Percentiles rank a stretch among this genome's conserved stretches.
Evolutionary conservation across 1,139 yeast species (phyloP).

Genomic region (Suhomyces anneliseae): DNA sequence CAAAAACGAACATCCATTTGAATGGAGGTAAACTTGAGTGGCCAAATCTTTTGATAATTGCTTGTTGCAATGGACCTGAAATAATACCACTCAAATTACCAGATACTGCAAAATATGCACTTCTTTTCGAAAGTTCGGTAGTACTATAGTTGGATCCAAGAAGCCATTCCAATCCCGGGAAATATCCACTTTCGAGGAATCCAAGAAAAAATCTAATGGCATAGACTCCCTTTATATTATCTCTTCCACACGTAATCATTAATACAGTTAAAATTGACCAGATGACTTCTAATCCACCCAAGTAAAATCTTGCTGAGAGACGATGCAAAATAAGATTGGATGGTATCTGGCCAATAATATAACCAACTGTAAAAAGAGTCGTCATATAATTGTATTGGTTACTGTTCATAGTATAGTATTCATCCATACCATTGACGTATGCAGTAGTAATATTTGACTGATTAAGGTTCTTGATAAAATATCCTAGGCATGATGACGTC

Average conservation of each 20-base stretch:
- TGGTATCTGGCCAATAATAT: constrained; percentile 60
- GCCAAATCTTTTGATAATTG: constrained; percentile 29
- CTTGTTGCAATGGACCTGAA: constrained; percentile 40
- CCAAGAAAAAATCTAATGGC: constrained; percentile 62
- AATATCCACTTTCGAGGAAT: constrained; percentile 56
- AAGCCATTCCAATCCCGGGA: constrained; percentile 47
- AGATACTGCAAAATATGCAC: constrained; percentile 49
- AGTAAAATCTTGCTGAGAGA: constrained; percentile 52
- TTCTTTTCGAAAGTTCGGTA: constrained; percentile 47
- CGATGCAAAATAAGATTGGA: constrained; percentile 54
- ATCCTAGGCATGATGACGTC: constrained; percentile 23
- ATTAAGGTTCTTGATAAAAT: constrained; percentile 37
- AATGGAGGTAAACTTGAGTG: constrained; percentile 31
- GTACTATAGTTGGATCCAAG: constrained; percentile 19
- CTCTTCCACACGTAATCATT: constrained; percentile 43
- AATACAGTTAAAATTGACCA: constrained; percentile 61
- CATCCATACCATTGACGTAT: constrained; percentile 63
- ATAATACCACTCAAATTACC: constrained; percentile 46
- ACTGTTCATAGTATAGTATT: constrained; percentile 49
- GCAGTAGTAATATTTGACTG: constrained; percentile 52
- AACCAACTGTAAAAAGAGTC: constrained; percentile 59
- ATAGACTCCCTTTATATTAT: constrained; percentile 45
- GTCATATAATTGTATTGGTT: constrained; percentile 55
- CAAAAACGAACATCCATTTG: constrained; percentile 42
- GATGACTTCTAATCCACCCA: constrained; percentile 52